Conservation (phyloP, 164 flowering plant species). For the Hamamelis virginiana region DNA sequence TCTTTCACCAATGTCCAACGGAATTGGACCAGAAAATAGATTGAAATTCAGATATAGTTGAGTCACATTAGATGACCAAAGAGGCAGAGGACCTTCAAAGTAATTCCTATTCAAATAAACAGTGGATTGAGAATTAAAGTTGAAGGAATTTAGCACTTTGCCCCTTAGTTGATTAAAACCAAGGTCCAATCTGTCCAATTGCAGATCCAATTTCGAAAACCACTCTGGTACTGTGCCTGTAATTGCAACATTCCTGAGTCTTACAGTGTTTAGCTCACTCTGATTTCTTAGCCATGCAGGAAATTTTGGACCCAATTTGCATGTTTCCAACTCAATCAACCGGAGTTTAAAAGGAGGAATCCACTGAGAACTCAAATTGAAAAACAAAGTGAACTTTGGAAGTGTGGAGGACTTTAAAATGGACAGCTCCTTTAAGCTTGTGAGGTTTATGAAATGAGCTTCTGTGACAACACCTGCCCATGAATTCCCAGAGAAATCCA, state of each 20-base stretch:
- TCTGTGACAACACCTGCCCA: constrained; percentile 19
- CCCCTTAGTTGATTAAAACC: not conserved
- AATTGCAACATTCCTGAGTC: not conserved
- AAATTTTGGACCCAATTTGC: not conserved
- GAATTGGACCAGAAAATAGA: constrained; percentile 10
- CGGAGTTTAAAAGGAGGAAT: not conserved
- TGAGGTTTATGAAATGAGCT: constrained; percentile 15
- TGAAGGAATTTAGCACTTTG: not conserved
- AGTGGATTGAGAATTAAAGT: not conserved
- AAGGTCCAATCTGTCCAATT: not conserved
- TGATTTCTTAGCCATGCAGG: not conserved
- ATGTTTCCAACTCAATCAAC: not conserved
- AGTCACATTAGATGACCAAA: constrained; percentile 11
- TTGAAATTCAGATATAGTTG: not conserved
- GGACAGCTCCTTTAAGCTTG: not conserved
- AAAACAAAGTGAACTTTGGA: not conserved
- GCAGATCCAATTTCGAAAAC: not conserved
- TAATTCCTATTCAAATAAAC: not conserved
- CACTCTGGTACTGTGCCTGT: not conserved
- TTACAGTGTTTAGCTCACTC: not conserved
- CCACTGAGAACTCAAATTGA: not conserved
- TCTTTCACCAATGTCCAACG: not conserved
- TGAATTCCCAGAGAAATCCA: constrained; percentile 9
- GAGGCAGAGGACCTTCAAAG: constrained; percentile 1
- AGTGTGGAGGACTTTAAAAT: not conserved